Conservation (phyloP, 2,329 filamentous ascomycete genomes). For the Trichophyton rubrum region DNA sequence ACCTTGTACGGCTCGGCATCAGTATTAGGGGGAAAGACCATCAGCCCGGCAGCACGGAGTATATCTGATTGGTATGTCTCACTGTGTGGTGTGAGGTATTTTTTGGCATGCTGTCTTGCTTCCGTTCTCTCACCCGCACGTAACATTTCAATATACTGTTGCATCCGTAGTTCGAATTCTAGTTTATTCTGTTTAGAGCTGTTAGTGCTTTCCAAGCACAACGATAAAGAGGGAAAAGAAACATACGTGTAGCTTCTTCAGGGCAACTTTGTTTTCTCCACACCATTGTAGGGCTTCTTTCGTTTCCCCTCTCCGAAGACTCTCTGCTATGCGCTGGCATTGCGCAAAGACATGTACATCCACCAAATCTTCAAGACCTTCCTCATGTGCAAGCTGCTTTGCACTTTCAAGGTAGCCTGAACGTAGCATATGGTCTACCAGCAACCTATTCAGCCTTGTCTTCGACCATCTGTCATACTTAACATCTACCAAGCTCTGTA, state of each 20-base stretch:
- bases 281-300: constrained; percentile 80
- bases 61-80: constrained; percentile 58
- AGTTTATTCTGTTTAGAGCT: constrained; percentile 52
- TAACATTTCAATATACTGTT: constrained; percentile 90
- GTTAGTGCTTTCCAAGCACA: background rate
- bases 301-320: constrained; percentile 57
- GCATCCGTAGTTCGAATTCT: constrained; percentile 83
- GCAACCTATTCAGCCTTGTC: constrained; percentile 63
- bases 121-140: constrained; percentile 54
- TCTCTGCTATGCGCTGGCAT: constrained; percentile 65
- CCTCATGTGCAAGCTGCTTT: constrained; percentile 58
- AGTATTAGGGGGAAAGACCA: constrained; percentile 58
- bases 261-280: constrained; percentile 77
- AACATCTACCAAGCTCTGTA: constrained; percentile 74
- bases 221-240: background rate
- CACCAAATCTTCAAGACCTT: constrained; percentile 66
- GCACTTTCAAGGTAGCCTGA: constrained; percentile 73
- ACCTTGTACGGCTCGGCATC: constrained; percentile 49
- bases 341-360: constrained; percentile 79
- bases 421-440: constrained; percentile 86
- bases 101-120: constrained; percentile 69
- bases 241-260: constrained; percentile 71
- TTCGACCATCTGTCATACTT: constrained; percentile 88
- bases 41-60: constrained; percentile 60
- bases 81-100: constrained; percentile 60